Evolutionary conservation across 163 green algal species (phyloP).

Genomic region (Scenedesmus sp.): DNA sequence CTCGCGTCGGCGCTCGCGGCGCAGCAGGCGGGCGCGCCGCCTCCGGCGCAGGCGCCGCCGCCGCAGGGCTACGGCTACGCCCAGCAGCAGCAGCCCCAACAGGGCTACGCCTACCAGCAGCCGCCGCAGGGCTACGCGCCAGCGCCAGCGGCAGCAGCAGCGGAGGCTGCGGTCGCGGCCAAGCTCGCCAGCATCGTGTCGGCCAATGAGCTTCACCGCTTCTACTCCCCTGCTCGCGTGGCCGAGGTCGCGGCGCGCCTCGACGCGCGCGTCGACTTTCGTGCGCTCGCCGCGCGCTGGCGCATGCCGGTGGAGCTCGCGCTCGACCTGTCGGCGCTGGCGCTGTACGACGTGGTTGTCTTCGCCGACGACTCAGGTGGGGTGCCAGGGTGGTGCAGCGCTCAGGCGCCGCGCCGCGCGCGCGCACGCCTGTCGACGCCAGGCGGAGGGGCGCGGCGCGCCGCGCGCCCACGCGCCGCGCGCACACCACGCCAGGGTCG

Average conservation of each 20-base stretch:
- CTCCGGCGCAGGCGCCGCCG: neutral
- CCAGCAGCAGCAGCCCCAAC: constrained; percentile 9
- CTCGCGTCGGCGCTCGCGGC: constrained; percentile 26
- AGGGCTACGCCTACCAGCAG: neutral
- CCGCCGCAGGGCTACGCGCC: neutral
- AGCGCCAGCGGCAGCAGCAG: constrained; percentile 11
- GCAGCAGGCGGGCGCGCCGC: neutral
- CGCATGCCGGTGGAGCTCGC: constrained; percentile 55
- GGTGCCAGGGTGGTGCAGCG: too few relatives aligned
- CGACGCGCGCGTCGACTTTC: constrained; percentile 29
- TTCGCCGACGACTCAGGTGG: constrained; percentile 45
- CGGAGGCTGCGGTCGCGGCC: constrained; percentile 24
- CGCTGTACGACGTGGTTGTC: constrained; percentile 60
- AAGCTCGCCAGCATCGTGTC: constrained; percentile 37
- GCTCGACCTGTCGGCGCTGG: constrained; percentile 47
- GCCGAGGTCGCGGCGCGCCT: constrained; percentile 39
- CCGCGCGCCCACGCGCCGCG: too few relatives aligned
- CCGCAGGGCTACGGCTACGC: neutral
- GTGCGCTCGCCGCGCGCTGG: constrained; percentile 33
- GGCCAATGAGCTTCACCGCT: constrained; percentile 47
- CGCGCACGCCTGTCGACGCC: too few relatives aligned
- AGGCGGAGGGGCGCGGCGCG: too few relatives aligned
- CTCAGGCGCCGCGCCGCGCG: too few relatives aligned
- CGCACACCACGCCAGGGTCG: too few relatives aligned
- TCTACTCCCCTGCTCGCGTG: constrained; percentile 53